Base-by-base conservation (phyloP, 2,329 filamentous ascomycete genomes). In the Xylariomycetidae sp. region DNA sequence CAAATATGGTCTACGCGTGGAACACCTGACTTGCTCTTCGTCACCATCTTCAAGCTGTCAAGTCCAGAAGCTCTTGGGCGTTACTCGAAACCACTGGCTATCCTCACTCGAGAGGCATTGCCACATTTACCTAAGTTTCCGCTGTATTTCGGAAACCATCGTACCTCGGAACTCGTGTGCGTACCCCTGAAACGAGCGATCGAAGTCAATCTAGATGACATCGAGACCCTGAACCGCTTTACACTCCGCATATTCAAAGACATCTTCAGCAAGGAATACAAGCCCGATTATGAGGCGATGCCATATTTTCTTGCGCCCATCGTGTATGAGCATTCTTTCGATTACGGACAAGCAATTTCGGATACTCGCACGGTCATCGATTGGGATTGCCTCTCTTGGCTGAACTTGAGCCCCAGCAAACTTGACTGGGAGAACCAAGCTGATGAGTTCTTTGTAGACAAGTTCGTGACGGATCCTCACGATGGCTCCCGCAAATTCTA, bases 251-350 rank as follows among this genome's bases (percentile, higher is more conserved):
- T 94, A 0, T 96, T 94, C 57, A 64, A 76, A 12, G 88, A 97
- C 46, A 67, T 96, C 0, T 97, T 95, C 64, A 90, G 88, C 58
- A 98, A 98, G 57, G 69, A 71, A 3, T 98, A 87, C 49, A 78
- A 85, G 30, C 66, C 74, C 0, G 68, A 78, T 12, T 47, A 67
- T 0, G 59, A 69, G 1, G 77, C 81, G 17, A 73, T 95, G 55
- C 82, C 88, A 0, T 98, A 96, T 58, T 95, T 88, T 66, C 53
- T 96, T 11, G 84, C 80, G 0, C 90, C 92, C 0, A 51, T 61
- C 7, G 30, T 13, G 0, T 25, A 49, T 8, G 26, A 23, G 1
- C 62, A 67, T 27, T 39, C 38, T 12, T 54, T 48, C 15, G 37
- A 48, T 25, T 52, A 54, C 18, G n/a, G 41, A 0, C 31, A 37